Conservation (phyloP, 2,329 filamentous ascomycete species). For the Alternaria rosae region DNA sequence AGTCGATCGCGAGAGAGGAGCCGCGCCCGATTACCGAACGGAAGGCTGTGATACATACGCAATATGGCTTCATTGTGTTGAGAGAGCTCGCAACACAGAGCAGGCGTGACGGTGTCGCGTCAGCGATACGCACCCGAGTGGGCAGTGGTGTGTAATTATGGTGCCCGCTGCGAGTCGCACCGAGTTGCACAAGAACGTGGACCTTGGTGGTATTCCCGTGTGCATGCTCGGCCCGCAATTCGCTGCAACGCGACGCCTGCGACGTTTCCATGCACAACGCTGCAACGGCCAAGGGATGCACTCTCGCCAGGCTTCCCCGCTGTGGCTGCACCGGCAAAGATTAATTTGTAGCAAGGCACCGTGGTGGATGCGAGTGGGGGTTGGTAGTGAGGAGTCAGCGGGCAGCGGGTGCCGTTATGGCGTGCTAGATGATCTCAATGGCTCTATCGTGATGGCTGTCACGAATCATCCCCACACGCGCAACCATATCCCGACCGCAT, state of each 20-base stretch:
- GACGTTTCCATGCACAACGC: conserved; percentile 4
- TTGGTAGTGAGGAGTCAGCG: conserved; percentile 21
- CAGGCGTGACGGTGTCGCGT: conserved; percentile 22
- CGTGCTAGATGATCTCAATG: conserved; percentile 44
- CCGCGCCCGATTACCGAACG: conserved; percentile 22
- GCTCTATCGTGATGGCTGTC: conserved; percentile 39
- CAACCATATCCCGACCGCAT: conserved; percentile 33
- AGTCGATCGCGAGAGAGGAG: conserved; percentile 24
- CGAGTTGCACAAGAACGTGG: conserved; percentile 30
- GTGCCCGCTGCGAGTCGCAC: conserved; percentile 27
- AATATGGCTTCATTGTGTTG: conserved; percentile 29
- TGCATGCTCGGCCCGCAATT: conserved; percentile 28
- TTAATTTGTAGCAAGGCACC: conserved; percentile 24
- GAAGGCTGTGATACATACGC: conserved; percentile 25
- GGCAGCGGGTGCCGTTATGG: conserved; percentile 37
- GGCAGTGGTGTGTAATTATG: conserved; percentile 16
- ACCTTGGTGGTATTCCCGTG: conserved; percentile 26
- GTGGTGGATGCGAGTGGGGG: conserved; percentile 30
- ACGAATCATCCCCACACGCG: conserved; percentile 37
- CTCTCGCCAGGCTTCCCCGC: conserved; percentile 10
- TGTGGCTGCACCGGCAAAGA: conserved; percentile 26
- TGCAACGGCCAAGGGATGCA: conserved; percentile 26
- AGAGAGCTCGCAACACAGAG: conserved; percentile 18
- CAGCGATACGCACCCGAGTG: conserved; percentile 32
- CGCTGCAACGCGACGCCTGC: conserved; percentile 19